Evolutionary conservation across 1,284 basidiomycete species (phyloP), one percentile per base, ranked within the genome.

Genomic region (Irpex sp.): DNA sequence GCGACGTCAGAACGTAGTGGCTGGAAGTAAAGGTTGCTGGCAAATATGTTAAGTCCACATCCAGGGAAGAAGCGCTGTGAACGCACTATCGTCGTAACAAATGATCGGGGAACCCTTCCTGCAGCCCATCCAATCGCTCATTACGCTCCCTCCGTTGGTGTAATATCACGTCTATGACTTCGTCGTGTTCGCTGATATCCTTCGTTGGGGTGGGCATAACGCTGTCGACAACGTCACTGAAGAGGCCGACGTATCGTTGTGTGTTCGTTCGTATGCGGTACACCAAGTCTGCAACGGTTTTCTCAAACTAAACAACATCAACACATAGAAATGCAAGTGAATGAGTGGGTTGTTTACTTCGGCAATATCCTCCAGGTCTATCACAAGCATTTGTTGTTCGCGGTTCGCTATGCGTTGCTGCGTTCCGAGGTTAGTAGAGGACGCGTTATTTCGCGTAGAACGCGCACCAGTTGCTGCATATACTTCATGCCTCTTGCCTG

Each of bases 321-420:
- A 47, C 23, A 33, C 5, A 2, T 1, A 12, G 28, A 3, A 37
- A 9, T 18, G 53, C 56, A 49, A 45, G 47, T 58, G 57, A 61
- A 58, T 35, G 16, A 0, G 33, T 58, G 28, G 45, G 45, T 5
- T 0, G 42, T 82, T 66, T 67, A 87, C 91, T 68, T 83, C 80
- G 62, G 81, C 78, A 33, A 96, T 77, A 72, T 96, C 93, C 71
- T 94, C 91, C 35, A 96, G 74, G 65, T 94, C 91, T 66, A 96
- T 84, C 51, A 86, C 78, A 16, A 96, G 79, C 82, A 89, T 89
- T 66, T 93, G 85, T 71, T 95, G 91, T 63, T 96, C 91, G 53
- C 96, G 85, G 75, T 99, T 97, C 57, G 96, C 93, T 64, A 99
- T 90, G 58, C 83, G 83, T 90, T 96, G 92, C 91, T 95, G 63